Evolutionary conservation across 2,329 filamentous ascomycete species (phyloP), one percentile per base, ranked within the genome.

Genomic region (Neurospora crassa): DNA sequence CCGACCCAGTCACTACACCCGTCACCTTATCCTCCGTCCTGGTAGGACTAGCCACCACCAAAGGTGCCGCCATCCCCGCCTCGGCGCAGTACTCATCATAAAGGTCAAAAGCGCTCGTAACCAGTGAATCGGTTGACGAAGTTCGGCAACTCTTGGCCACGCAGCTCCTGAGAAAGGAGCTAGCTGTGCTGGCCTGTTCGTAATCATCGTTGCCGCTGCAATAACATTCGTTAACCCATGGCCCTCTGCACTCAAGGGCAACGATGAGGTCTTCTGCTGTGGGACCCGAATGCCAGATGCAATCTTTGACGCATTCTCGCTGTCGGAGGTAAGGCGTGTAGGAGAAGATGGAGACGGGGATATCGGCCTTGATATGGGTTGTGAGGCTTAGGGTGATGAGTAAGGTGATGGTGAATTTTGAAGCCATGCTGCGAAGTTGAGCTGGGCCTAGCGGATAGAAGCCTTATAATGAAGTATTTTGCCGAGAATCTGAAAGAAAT

Each of bases 181-280:
- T 63, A n/a, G 72, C 70, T 10, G 40, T 71, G 2, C 70, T 71
- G 16, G 70, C 72, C 24, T 67, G 20, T 41, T 70, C 72, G 0
- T 53, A 29, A 5, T 69, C 40, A 16, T 53, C 18, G 29, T 71
- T 53, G 8, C 47, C 20, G 8, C 37, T 29, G 67, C 72, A 73
- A 59, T 70, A 71, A 43, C 72, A 73, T 43, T 71, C 67, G 29
- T 73, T 70, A 20, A 67, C 42, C 47, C 68, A 70, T 8, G 72
- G 72, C 11, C 63, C 7, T 29, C 67, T 70, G 67, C 72, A 73
- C 11, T 70, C 72, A 11, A 71, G 69, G 18, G 16, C 41, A 12
- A 29, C 42, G 11, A 67, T 68, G 10, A 73, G 53, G 40, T 69
- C 70, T 40, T 29, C 34, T 40, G 53, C 37, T n/a, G 70, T 37